phyloP scores from a whole-genome alignment of 1,284 basidiomycete species.

The Somion occarium region DNA sequence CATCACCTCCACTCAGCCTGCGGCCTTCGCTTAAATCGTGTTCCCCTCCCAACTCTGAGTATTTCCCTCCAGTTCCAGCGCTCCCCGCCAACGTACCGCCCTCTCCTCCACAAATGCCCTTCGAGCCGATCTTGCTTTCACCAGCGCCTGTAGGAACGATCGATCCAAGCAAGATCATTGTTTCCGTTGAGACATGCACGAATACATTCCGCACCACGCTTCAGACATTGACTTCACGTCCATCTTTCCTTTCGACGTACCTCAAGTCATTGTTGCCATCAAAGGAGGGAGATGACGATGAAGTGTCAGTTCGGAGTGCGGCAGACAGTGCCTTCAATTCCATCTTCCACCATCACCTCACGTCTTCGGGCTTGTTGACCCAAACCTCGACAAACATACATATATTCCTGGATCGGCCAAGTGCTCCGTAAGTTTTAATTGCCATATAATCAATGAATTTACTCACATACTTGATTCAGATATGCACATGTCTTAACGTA shows the following conservation, averaged over 20 bases:
- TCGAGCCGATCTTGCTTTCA: slow-evolving; percentile 62
- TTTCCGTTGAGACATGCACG: slow-evolving; percentile 69
- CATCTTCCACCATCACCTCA: slow-evolving; percentile 59
- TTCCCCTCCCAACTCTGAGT: slow-evolving; percentile 31
- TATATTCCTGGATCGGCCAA: slow-evolving; percentile 77
- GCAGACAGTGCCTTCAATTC: slow-evolving; percentile 31
- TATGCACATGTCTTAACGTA: slow-evolving; percentile 67
- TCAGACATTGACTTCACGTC: slow-evolving; percentile 58
- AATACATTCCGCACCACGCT: slow-evolving; percentile 58
- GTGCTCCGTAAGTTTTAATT: slow-evolving; percentile 61
- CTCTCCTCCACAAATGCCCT: slow-evolving; percentile 44
- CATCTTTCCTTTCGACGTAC: slow-evolving; percentile 59
- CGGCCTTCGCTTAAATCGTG: slow-evolving; percentile 41
- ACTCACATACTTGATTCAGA: slow-evolving; percentile 30
- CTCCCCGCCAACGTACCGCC: slow-evolving; percentile 27
- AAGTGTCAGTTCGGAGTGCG: slow-evolving; percentile 38
- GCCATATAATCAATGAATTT: background rate
- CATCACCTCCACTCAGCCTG: slow-evolving; percentile 19
- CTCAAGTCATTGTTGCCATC: slow-evolving; percentile 43
- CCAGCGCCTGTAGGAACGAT: slow-evolving; percentile 40
- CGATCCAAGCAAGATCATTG: slow-evolving; percentile 58
- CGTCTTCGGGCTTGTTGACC: slow-evolving; percentile 50
- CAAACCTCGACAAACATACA: slow-evolving; percentile 48
- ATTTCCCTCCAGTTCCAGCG: slow-evolving; percentile 36
- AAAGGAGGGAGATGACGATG: slow-evolving; percentile 31